phyloP scores from a whole-genome alignment of 495 filamentous ascomycete genomes.

The Trichoderma reesei region DNA sequence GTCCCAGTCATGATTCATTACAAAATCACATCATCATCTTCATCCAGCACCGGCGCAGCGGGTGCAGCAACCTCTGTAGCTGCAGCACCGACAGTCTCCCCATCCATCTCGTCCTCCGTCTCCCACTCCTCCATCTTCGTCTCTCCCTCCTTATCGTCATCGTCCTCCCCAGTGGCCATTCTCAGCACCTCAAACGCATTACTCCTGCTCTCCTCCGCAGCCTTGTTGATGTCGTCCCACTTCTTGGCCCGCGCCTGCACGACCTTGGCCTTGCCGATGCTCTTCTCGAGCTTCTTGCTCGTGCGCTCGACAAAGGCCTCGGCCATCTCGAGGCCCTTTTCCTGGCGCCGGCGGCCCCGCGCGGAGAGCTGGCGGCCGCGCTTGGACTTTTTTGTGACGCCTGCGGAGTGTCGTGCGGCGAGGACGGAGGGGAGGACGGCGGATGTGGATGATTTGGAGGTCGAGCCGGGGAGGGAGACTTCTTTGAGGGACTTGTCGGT shows the following conservation, averaged over 20 bases:
- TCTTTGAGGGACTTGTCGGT: conserved; percentile 65
- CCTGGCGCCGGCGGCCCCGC: conserved; percentile 55
- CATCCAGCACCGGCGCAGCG: background rate
- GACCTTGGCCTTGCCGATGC: conserved; percentile 47
- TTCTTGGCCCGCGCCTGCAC: conserved; percentile 45
- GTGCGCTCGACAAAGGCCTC: conserved; percentile 59
- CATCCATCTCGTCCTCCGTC: conserved; percentile 31
- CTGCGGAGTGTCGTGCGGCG: conserved; percentile 47
- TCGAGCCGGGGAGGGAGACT: conserved; percentile 41
- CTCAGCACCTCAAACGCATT: conserved; percentile 1
- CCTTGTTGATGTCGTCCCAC: conserved; percentile 53
- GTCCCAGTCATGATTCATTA: background rate
- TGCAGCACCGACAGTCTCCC: background rate
- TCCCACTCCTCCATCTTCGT: conserved; percentile 20
- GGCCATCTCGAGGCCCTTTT: conserved; percentile 65
- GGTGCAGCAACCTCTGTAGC: background rate
- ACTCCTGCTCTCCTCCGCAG: background rate
- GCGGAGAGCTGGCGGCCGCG: conserved; percentile 49
- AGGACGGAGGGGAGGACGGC: conserved; percentile 50
- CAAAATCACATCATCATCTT: conserved; percentile 11
- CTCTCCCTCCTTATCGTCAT: background rate
- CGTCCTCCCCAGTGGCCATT: too few species aligned
- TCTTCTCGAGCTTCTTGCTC: conserved; percentile 59
- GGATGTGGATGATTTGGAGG: conserved; percentile 38
- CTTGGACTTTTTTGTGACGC: conserved; percentile 56